Evolutionary conservation across 2,329 filamentous ascomycete species (phyloP).

Genomic region (Neopestalotiopsis clavispora): DNA sequence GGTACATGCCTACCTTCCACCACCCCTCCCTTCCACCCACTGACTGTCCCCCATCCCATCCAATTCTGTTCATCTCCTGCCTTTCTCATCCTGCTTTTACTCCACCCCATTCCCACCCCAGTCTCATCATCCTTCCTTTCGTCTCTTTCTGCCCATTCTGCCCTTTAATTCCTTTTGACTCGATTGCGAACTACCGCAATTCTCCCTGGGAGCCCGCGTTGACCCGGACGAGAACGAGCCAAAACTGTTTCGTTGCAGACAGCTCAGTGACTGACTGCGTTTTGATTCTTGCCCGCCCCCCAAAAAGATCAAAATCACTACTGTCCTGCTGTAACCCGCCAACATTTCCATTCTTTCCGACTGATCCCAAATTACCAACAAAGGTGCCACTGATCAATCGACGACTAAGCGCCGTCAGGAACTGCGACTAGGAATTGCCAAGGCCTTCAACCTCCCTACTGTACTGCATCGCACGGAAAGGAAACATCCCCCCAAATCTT

Average conservation of each 20-base stretch:
- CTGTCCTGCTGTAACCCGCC: neutral
- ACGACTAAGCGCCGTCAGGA: constrained; percentile 30
- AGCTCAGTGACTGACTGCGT: neutral
- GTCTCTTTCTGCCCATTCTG: constrained; percentile 4
- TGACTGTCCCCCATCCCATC: neutral
- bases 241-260: neutral
- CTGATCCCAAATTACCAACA: constrained; percentile 12
- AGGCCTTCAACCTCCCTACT: neutral
- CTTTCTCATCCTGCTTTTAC: constrained; percentile 14
- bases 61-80: constrained; percentile 15
- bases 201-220: constrained; percentile 8
- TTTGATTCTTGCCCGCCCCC: constrained; percentile 22
- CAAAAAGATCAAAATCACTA: constrained; percentile 24
- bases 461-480: neutral
- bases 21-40: neutral
- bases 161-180: constrained; percentile 15
- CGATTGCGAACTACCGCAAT: neutral
- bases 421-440: constrained; percentile 26
- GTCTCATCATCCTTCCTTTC: constrained; percentile 15
- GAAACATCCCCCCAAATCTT: neutral
- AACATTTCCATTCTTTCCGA: constrained; percentile 28
- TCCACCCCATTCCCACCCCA: constrained; percentile 14
- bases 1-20: neutral
- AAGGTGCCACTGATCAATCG: constrained; percentile 3
- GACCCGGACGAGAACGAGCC: constrained; percentile 7